Conservation (phyloP, 1,139 yeast genomes). For the Citeromyces hawaiiensis region DNA sequence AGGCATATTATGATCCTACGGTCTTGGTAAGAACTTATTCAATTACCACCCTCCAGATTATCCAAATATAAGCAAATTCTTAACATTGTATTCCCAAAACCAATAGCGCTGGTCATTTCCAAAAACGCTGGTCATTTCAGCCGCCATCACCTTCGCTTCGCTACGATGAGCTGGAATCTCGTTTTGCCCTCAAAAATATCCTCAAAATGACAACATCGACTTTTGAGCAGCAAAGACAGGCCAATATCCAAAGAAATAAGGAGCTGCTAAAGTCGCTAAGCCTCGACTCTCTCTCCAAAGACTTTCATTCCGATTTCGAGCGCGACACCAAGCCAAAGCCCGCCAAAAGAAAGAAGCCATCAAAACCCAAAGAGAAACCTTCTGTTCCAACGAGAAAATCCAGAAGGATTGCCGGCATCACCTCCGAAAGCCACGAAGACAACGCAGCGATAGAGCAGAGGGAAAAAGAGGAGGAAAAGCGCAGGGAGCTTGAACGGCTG, state of each 20-base stretch:
- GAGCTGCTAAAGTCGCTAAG: slow-evolving; percentile 33
- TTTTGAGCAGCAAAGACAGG: slow-evolving; percentile 59
- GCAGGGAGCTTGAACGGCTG: slow-evolving; percentile 33
- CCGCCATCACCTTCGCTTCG: too few relatives aligned
- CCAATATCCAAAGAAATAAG: slow-evolving; percentile 41
- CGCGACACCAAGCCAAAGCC: slow-evolving; percentile 4
- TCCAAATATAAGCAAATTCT: too few relatives aligned
- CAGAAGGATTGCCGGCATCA: slow-evolving; percentile 52
- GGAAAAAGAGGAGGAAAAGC: slow-evolving; percentile 21
- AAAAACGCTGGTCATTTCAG: too few relatives aligned
- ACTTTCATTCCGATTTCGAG: slow-evolving; percentile 15
- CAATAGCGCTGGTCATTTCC: too few relatives aligned
- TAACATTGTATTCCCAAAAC: too few relatives aligned
- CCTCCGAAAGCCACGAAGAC: slow-evolving; percentile 28
- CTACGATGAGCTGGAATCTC: too few relatives aligned
- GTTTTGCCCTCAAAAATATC: slow-evolving; percentile 11
- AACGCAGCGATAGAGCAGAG: slow-evolving; percentile 13
- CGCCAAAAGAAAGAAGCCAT: slow-evolving; percentile 14
- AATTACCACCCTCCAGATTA: too few relatives aligned
- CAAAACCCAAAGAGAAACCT: slow-evolving; percentile 13
- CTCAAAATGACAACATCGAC: slow-evolving; percentile 28
- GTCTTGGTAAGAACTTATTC: too few relatives aligned
- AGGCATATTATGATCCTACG: too few relatives aligned
- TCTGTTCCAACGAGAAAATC: slow-evolving; percentile 47
- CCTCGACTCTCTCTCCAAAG: slow-evolving; percentile 23